These are phyloP conservation scores for Bromus sterilis DNA, from an alignment of 176 grass and related monocot genomes.

Conservation along the genomic window DNA sequence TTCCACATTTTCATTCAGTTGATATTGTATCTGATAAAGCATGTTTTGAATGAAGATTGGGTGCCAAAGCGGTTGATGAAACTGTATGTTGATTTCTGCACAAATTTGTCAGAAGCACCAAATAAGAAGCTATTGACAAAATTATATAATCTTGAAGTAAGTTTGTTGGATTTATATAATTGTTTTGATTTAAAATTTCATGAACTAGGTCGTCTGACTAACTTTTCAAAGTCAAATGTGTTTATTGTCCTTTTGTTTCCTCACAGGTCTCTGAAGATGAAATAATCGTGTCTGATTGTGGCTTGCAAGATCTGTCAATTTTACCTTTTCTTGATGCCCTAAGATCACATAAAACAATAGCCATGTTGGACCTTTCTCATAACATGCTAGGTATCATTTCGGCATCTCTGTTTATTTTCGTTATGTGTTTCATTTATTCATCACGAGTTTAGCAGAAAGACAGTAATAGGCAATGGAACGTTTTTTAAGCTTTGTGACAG, in stretches of 20 bases:
- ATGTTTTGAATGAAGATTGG: conserved; percentile 51
- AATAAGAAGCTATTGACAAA: conserved; percentile 69
- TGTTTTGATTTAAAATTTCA: conserved; percentile 10
- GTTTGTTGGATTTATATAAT: conserved; percentile 15
- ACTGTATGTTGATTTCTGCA: conserved; percentile 82
- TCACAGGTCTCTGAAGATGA: conserved; percentile 95
- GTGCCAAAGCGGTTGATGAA: conserved; percentile 92
- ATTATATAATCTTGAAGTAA: conserved; percentile 90
- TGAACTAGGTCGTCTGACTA: conserved; percentile 19
- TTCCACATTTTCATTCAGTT: neutral
- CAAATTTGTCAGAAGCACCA: conserved; percentile 65
- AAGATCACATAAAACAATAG: conserved; percentile 76
- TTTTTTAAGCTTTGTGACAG: conserved; percentile 1
- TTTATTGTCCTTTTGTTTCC: conserved; percentile 15
- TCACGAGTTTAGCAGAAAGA: neutral
- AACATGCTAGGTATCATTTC: conserved; percentile 72
- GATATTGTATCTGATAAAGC: conserved; percentile 8
- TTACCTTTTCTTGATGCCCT: conserved; percentile 75
- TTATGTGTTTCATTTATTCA: neutral
- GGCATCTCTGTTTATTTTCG: neutral
- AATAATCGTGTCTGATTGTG: conserved; percentile 85
- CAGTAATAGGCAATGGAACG: conserved; percentile 6
- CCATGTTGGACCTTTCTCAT: conserved; percentile 93
- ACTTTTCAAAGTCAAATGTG: conserved; percentile 23
- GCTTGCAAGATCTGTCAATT: conserved; percentile 72